Evolutionary conservation across 257 asterid species (phyloP), one percentile per base, ranked within the genome.

Genomic region (Scutellaria galericulata): DNA sequence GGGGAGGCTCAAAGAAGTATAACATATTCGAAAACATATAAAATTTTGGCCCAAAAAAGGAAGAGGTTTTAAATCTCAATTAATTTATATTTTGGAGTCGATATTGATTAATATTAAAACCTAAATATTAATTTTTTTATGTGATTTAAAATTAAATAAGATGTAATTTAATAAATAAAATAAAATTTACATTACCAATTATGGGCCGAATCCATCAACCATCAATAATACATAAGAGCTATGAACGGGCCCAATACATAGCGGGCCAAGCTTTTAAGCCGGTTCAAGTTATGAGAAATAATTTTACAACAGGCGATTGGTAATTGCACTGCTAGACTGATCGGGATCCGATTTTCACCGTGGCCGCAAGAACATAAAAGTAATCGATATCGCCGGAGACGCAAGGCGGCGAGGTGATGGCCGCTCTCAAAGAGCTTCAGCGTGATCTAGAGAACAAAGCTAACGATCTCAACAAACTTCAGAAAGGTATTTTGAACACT

Each of bases 371-470:
- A 64, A 68, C 50, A 12, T 41, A 8, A 10, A 48, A 75, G 64
- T 70, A 41, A 46, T 54, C 56, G 47, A 22, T 9, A 50, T 52
- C 9, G 72, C 79, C 51, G 79, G 76, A 40, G 35, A 41, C 27
- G 9, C 15, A 46, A 20, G 56, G 60, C 70, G 76, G 86, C 70
- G 87, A 74, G 69, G 75, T 85, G 5, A 75, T 91, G 82, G 76
- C 78, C 9, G 83, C 90, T 53, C 61, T 81, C 27, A 88, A 89
- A 27, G 99, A 89, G 72, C 72, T 92, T 1, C 96, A 88, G 58
- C 88, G 91, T 14, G 98, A 91, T 78, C 87, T 94, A 0, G 99
- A 94, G 76, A 94, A 86, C 86, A 94, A 89, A 80, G 97, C 97
- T 64, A 86, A 81, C 70, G 97, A 94, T 81, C 92, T 94, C 64